Evolutionary conservation across 306 rosid species (phyloP).

Genomic region (Abrus precatorius): DNA sequence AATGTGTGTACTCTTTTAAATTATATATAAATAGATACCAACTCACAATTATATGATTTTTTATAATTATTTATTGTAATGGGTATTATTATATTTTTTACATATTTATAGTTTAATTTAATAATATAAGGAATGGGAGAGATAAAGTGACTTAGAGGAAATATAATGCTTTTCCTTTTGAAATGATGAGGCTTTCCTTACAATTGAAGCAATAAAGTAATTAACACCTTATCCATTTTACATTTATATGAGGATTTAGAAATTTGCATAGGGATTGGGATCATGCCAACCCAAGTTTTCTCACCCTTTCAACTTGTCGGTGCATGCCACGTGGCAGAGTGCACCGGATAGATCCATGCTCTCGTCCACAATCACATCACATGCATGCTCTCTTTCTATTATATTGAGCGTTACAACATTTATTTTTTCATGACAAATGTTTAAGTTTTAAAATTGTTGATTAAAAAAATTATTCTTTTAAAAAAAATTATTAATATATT

Average conservation of each 20-base stretch:
- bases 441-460: too few species aligned
- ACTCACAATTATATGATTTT: not conserved
- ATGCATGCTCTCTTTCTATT: not conserved
- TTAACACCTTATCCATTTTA: slow-evolving; percentile 27
- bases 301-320: slow-evolving; percentile 34
- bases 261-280: slow-evolving; percentile 55
- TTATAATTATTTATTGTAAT: not conserved
- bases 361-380: slow-evolving; percentile 39
- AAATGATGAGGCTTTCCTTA: slow-evolving; percentile 55
- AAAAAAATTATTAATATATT: too few species aligned
- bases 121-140: not conserved
- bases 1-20: too few species aligned
- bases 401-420: too few species aligned
- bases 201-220: slow-evolving; percentile 52
- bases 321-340: slow-evolving; percentile 60
- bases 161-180: slow-evolving; percentile 34
- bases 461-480: too few species aligned
- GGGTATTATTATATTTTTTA: not conserved
- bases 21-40: too few species aligned
- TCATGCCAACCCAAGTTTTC: slow-evolving; percentile 26
- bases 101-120: not conserved
- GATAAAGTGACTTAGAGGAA: slow-evolving; percentile 5
- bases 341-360: slow-evolving; percentile 21
- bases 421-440: not conserved
- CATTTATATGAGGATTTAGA: slow-evolving; percentile 7